These are phyloP conservation scores for Russula lepida DNA, from an alignment of 768 basidiomycete species.

Conservation along the genomic window DNA sequence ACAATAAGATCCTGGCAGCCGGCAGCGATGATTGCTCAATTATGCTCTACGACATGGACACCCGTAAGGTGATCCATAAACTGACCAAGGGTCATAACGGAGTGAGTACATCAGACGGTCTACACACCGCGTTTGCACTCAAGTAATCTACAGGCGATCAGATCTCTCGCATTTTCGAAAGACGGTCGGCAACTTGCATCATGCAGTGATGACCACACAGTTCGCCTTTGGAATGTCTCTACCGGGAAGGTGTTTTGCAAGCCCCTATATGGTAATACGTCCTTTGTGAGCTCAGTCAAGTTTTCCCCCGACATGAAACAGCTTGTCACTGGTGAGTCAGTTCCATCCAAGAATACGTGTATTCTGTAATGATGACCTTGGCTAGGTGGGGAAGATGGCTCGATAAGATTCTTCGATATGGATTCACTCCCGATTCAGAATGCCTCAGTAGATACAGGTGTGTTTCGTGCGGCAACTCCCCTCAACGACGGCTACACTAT, in stretches of 20 bases:
- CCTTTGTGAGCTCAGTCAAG: not conserved
- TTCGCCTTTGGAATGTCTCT: conserved; percentile 13
- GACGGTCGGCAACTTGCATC: conserved; percentile 5
- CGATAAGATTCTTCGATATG: conserved; percentile 14
- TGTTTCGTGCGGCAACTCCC: conserved; percentile 2
- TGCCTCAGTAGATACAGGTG: not conserved
- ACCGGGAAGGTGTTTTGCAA: conserved; percentile 8
- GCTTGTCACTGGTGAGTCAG: conserved; percentile 5
- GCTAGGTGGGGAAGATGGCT: conserved; percentile 3
- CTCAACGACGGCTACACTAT: not conserved
- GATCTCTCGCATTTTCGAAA: conserved; percentile 3
- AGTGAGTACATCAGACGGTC: not conserved
- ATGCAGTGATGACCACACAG: conserved; percentile 1
- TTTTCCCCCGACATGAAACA: conserved; percentile 20
- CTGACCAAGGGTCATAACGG: conserved; percentile 3
- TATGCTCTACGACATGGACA: conserved; percentile 9
- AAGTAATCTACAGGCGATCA: not conserved
- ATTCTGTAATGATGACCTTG: not conserved
- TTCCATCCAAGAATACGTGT: not conserved
- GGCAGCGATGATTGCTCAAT: conserved; percentile 8
- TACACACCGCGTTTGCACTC: not conserved
- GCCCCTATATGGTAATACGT: conserved; percentile 9
- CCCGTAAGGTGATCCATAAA: not conserved
- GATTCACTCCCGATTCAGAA: conserved; percentile 10
- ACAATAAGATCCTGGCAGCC: conserved; percentile 22